phyloP scores from a whole-genome alignment of 805 yeast genomes.

The Ogataea degrootiae region DNA sequence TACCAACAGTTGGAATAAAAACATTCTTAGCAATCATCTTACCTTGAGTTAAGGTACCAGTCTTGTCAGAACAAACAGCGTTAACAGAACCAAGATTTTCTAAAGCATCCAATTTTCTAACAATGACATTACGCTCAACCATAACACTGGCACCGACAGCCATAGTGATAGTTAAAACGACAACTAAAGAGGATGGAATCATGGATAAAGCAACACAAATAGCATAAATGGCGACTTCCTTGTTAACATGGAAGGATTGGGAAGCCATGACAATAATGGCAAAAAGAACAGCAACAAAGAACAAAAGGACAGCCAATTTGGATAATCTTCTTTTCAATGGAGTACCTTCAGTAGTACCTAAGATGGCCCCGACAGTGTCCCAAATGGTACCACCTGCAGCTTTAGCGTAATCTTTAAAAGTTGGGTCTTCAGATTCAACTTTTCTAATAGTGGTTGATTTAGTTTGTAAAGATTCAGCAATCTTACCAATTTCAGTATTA shows the following conservation, averaged over 20 bases:
- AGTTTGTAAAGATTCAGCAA: slow-evolving; percentile 55
- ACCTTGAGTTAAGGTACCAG: slow-evolving; percentile 79
- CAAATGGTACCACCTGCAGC: slow-evolving; percentile 46
- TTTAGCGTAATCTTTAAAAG: slow-evolving; percentile 40
- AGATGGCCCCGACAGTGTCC: slow-evolving; percentile 58
- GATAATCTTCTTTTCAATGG: slow-evolving; percentile 76
- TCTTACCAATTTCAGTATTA: slow-evolving; percentile 67
- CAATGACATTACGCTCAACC: slow-evolving; percentile 66
- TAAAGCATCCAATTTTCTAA: slow-evolving; percentile 69
- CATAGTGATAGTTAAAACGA: slow-evolving; percentile 81
- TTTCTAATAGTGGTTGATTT: slow-evolving; percentile 34
- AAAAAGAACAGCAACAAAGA: slow-evolving; percentile 73
- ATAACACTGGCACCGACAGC: slow-evolving; percentile 75
- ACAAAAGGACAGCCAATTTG: slow-evolving; percentile 67
- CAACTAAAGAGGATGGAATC: slow-evolving; percentile 79
- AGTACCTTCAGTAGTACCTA: slow-evolving; percentile 77
- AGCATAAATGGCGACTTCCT: slow-evolving; percentile 83
- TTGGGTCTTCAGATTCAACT: slow-evolving; percentile 40
- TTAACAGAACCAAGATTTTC: slow-evolving; percentile 78
- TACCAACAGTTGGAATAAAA: slow-evolving; percentile 64
- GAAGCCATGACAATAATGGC: slow-evolving; percentile 87
- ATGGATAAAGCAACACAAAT: slow-evolving; percentile 78
- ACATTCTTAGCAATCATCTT: slow-evolving; percentile 68
- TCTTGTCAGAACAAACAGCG: slow-evolving; percentile 78
- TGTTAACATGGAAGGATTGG: slow-evolving; percentile 67